Conservation (phyloP, 2,329 filamentous ascomycete genomes). For the Fusarium drepaniforme region DNA sequence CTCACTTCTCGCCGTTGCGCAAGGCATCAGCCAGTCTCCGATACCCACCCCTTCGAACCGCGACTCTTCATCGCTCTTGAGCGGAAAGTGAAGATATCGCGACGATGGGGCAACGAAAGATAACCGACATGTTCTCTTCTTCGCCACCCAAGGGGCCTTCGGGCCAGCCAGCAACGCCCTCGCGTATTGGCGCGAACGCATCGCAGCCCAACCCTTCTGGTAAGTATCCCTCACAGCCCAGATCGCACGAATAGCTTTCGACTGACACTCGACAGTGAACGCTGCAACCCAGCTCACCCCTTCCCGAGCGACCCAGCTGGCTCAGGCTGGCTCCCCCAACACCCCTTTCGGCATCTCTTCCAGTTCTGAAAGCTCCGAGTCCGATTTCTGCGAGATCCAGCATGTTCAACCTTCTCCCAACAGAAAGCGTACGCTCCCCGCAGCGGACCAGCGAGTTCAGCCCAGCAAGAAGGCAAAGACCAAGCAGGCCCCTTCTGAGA, state of each 20-base stretch:
- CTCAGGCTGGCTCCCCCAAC: slow-evolving; percentile 26
- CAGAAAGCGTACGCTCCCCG: slow-evolving; percentile 25
- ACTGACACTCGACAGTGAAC: not conserved
- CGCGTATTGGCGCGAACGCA: not conserved
- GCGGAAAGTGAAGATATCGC: not conserved
- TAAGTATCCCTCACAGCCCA: not conserved
- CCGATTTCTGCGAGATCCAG: slow-evolving; percentile 28
- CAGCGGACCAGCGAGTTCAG: slow-evolving; percentile 2
- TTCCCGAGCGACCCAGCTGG: not conserved
- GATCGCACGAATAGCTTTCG: not conserved
- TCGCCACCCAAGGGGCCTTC: slow-evolving; percentile 3
- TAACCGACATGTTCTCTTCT: slow-evolving; percentile 23
- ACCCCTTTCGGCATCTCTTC: slow-evolving; percentile 38
- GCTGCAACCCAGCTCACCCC: slow-evolving; percentile 4
- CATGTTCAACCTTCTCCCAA: slow-evolving; percentile 14
- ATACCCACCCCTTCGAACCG: not conserved
- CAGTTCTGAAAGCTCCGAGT: slow-evolving; percentile 21
- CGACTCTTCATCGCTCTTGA: not conserved
- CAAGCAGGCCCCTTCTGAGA: not conserved
- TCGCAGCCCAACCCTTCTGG: not conserved
- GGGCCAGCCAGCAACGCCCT: not conserved
- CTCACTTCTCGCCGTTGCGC: not conserved
- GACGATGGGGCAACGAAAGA: slow-evolving; percentile 30
- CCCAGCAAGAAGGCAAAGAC: slow-evolving; percentile 17
- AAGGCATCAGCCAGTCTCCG: not conserved